Percentiles rank a stretch among this genome's conserved stretches.
Evolutionary conservation across 345 rosid species (phyloP).

Genomic region (Cardamine chenopodiifolia): DNA sequence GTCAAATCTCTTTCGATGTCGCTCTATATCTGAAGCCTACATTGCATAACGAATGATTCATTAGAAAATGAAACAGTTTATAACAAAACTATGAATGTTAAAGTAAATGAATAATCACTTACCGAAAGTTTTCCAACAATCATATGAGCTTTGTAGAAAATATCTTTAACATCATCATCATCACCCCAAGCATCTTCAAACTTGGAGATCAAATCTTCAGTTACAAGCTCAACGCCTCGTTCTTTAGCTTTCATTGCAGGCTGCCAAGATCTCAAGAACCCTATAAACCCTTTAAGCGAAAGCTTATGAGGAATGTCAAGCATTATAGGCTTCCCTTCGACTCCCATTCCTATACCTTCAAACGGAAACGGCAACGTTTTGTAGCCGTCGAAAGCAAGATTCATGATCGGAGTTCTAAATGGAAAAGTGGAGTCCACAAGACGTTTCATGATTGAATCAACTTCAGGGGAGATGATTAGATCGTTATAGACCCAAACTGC

Average conservation of each 20-base stretch:
- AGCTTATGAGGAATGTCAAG: slow-evolving; percentile 43
- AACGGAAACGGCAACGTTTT: slow-evolving; percentile 40
- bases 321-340: slow-evolving; percentile 38
- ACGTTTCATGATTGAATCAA: slow-evolving; percentile 41
- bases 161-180: slow-evolving; percentile 42
- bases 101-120: slow-evolving; percentile 7
- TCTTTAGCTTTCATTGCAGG: slow-evolving; percentile 45
- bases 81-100: background rate
- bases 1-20: slow-evolving; percentile 38
- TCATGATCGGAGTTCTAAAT: slow-evolving; percentile 36
- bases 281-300: slow-evolving; percentile 43
- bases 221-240: slow-evolving; percentile 40
- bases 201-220: slow-evolving; percentile 27
- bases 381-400: slow-evolving; percentile 41
- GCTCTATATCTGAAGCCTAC: slow-evolving; percentile 37
- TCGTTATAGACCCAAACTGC: slow-evolving; percentile 42
- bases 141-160: slow-evolving; percentile 43
- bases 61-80: background rate
- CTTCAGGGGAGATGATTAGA: slow-evolving; percentile 36
- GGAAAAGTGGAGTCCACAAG: slow-evolving; percentile 39
- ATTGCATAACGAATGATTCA: background rate
- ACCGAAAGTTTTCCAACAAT: slow-evolving; percentile 41
- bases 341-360: slow-evolving; percentile 42
- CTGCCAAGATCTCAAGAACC: slow-evolving; percentile 42
- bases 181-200: slow-evolving; percentile 47